Conservation (phyloP, 1,139 yeast genomes). For the Scheffersomyces illinoinensis region DNA sequence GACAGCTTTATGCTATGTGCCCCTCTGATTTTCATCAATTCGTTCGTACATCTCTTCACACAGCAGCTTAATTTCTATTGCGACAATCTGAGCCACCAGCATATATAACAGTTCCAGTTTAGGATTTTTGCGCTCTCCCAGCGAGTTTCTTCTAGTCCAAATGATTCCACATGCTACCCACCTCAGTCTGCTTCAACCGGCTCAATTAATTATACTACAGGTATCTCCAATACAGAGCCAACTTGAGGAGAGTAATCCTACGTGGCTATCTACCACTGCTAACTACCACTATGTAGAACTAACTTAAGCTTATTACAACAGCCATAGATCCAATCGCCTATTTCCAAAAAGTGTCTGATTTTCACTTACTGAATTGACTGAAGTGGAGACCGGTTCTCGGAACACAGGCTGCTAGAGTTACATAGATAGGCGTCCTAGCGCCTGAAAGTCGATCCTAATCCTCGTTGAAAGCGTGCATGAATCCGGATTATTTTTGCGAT, state of each 20-base stretch:
- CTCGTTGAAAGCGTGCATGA: neutral
- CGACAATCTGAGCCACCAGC: too few species aligned
- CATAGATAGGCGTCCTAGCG: neutral
- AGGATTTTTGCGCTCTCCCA: too few species aligned
- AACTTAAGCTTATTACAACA: too few species aligned
- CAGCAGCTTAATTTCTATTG: too few species aligned
- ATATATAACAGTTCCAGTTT: too few species aligned
- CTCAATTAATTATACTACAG: neutral
- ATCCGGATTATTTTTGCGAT: neutral
- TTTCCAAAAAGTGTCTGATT: neutral
- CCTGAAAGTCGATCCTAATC: neutral
- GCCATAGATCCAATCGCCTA: neutral
- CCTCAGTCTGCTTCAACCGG: too few species aligned
- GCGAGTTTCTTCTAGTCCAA: too few species aligned
- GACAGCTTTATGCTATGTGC: neutral
- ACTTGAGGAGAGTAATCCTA: neutral
- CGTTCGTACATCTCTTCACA: too few species aligned
- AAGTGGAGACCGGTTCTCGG: neutral
- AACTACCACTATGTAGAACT: neutral
- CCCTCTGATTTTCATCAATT: neutral
- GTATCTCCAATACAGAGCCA: neutral
- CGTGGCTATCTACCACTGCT: neutral
- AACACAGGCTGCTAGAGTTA: neutral
- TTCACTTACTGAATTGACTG: neutral
- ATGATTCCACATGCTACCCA: too few species aligned